phyloP scores from a whole-genome alignment of 202 grass and related monocot species.

The Dendrocalamus latiflorus region DNA sequence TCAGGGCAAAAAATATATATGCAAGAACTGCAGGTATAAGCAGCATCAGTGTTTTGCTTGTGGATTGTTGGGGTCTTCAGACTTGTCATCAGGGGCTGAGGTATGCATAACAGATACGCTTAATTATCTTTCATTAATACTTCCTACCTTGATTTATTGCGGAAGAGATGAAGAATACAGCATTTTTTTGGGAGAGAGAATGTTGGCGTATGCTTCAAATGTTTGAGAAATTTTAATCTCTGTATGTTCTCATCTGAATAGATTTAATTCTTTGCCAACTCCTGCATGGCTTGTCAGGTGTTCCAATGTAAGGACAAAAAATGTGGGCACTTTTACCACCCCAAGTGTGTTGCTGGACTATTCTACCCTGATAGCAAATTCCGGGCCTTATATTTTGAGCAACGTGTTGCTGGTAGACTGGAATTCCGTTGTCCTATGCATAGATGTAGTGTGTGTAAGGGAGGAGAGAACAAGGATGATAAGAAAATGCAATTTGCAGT shows the following conservation, averaged over 20 bases:
- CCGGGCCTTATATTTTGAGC: background rate
- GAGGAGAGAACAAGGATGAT: conserved; percentile 34
- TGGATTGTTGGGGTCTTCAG: conserved; percentile 64
- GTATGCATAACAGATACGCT: conserved; percentile 26
- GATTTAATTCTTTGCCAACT: background rate
- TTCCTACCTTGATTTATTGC: background rate
- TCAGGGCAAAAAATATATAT: conserved; percentile 51
- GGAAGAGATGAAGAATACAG: background rate
- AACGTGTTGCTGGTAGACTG: conserved; percentile 26
- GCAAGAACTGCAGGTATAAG: conserved; percentile 69
- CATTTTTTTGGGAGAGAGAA: background rate
- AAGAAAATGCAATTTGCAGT: conserved; percentile 47
- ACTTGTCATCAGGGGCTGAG: conserved; percentile 51
- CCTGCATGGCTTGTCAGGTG: conserved; percentile 36
- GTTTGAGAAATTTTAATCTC: background rate
- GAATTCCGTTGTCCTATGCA: conserved; percentile 52
- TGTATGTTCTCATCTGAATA: conserved; percentile 4
- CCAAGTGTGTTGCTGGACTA: conserved; percentile 47
- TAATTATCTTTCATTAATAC: background rate
- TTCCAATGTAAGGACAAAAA: conserved; percentile 42
- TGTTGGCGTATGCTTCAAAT: background rate
- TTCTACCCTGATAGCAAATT: conserved; percentile 9
- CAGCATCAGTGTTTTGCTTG: conserved; percentile 82
- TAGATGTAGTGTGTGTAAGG: conserved; percentile 40
- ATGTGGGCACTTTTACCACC: conserved; percentile 70